Base-by-base conservation (phyloP, 148 eudicot species). In the Rhododendron mucronatum region DNA sequence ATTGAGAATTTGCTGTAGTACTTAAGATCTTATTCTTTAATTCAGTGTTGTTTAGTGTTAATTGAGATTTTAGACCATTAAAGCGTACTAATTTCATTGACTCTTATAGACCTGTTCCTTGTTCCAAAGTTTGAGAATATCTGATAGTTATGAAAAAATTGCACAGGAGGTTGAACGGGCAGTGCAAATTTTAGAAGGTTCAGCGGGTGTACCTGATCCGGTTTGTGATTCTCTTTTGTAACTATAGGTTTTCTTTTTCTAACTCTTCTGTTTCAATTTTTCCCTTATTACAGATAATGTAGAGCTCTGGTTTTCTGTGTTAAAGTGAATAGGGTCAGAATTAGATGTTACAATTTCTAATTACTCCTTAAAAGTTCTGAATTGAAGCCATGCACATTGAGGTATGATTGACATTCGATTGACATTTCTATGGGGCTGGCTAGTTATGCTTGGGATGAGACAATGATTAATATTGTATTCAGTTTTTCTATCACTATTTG, bases 101-200 rank as follows among this genome's bases (percentile, higher is more conserved):
- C 82, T 79, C 50, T 5, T 14, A 50, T 48, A 5, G 39, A 5
- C 59, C 12, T 79, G 75, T 82, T 37, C 51, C 47, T 47, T 48
- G 18, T 55, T 21, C 8, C 23, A 7, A 3, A 33, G 80, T 53
- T 69, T 69, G 45, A 83, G 48, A 74, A 28, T 78, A 81, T 74
- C 85, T 84, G 47, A 79, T 67, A 47, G 51, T 65, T 23, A 78
- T 13, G 7, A 5, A 16, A 5, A 13, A 26, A 9, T 77, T 77
- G 51, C 85, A 82, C 93, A 97, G 99, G 96, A 93, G 33, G 98
- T 97, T 79, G 98, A 97, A 84, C 90, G 89, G 77, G 99, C 99
- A 0, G 98, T 97, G 76, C 87, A 90, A 88, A 90, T 87, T 88
- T 90, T 97, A 30, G 99, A 97, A 92, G 96, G 89, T 83, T 59